Conservation (phyloP, 106 monocot genomes). For the Xerophyta viscosa region DNA sequence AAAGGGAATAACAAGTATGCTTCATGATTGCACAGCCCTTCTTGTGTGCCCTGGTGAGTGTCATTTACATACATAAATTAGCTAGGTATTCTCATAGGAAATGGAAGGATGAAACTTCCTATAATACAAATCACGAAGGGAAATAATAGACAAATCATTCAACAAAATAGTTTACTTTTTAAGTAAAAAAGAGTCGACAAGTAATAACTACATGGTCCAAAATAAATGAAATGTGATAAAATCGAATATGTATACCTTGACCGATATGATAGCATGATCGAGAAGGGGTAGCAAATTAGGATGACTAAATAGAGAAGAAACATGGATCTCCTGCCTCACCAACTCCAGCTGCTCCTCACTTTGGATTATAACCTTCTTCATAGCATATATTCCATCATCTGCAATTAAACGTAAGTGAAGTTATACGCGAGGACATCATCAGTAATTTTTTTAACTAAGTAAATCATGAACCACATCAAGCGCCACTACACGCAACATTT, state of each 20-base stretch:
- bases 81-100: too few species aligned
- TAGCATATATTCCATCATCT: constrained; percentile 90
- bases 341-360: constrained; percentile 79
- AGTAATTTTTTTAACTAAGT: neutral
- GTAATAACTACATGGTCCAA: neutral
- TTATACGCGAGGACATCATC: neutral
- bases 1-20: constrained; percentile 73
- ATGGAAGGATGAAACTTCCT: too few species aligned
- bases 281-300: constrained; percentile 92
- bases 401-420: constrained; percentile 6
- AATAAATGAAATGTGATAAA: neutral
- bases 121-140: too few species aligned
- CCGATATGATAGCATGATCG: constrained; percentile 85
- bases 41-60: constrained; percentile 26
- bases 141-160: too few species aligned
- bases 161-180: too few species aligned
- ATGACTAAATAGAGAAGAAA: constrained; percentile 88
- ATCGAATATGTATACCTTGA: constrained; percentile 42
- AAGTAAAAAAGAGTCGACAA: too few species aligned
- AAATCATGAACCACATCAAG: neutral
- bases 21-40: constrained; percentile 51
- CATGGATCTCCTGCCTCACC: constrained; percentile 85
- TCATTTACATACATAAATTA: neutral
- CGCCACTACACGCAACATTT: neutral
- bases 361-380: constrained; percentile 93